Evolutionary conservation across 495 filamentous ascomycete genomes (phyloP).

Genomic region (Neurospora sp.): DNA sequence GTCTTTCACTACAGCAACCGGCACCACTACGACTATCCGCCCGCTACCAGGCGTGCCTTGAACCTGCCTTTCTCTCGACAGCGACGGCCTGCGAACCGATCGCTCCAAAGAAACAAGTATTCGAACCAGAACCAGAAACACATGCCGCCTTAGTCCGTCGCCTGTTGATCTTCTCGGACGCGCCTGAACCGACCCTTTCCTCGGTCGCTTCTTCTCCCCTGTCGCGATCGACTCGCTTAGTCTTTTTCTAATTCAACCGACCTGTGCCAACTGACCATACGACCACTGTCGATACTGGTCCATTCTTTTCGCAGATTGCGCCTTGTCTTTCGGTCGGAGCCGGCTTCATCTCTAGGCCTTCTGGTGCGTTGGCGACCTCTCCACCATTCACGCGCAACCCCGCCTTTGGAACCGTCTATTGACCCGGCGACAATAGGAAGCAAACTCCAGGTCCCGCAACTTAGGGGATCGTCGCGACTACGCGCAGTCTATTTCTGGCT

Average conservation of each 20-base stretch:
- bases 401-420: background rate
- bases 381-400: background rate
- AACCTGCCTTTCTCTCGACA: background rate
- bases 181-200: conserved; percentile 11
- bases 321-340: background rate
- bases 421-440: background rate
- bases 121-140: background rate
- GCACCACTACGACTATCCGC: background rate
- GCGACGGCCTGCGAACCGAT: background rate
- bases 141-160: conserved; percentile 10
- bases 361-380: background rate
- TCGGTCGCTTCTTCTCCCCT: background rate
- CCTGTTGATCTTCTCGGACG: conserved; percentile 8
- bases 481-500: background rate
- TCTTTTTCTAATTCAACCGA: background rate
- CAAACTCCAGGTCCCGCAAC: background rate
- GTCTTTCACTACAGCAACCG: background rate
- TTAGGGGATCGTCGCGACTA: background rate
- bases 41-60: background rate
- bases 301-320: background rate
- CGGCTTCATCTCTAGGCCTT: background rate
- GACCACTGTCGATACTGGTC: background rate
- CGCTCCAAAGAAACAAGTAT: background rate
- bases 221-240: background rate
- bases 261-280: background rate